Conservation (phyloP, 805 yeast genomes). For the Lachancea sp. region DNA sequence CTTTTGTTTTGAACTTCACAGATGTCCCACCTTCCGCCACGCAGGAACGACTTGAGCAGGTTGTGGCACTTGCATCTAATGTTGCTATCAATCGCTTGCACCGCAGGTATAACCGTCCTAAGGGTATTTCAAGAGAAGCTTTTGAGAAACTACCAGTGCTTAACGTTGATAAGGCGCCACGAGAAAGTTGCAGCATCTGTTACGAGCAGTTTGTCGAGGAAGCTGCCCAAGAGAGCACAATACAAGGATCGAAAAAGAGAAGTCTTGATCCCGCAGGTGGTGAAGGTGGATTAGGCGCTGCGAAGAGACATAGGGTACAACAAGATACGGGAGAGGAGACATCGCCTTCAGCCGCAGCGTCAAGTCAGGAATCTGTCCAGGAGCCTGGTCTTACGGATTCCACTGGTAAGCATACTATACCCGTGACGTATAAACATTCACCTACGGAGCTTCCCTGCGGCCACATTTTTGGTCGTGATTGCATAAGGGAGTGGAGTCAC, state of each 20-base stretch:
- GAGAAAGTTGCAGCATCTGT: conserved; percentile 54
- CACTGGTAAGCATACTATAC: neutral
- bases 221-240: neutral
- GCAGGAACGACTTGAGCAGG: conserved; percentile 52
- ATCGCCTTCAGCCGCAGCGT: neutral
- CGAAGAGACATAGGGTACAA: conserved; percentile 5
- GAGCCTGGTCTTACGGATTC: neutral
- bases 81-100: conserved; percentile 61
- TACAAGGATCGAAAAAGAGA: conserved; percentile 4
- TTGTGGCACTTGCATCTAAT: conserved; percentile 61
- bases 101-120: conserved; percentile 41
- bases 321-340: neutral
- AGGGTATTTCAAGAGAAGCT: conserved; percentile 47
- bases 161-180: conserved; percentile 29
- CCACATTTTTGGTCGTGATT: conserved; percentile 81
- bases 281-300: conserved; percentile 14
- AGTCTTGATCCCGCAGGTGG: conserved; percentile 6
- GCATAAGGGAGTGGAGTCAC: conserved; percentile 78
- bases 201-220: conserved; percentile 45
- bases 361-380: neutral
- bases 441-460: conserved; percentile 78
- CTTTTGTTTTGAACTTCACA: conserved; percentile 56
- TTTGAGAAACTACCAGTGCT: conserved; percentile 46
- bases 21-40: conserved; percentile 54
- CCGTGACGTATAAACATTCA: conserved; percentile 41